Conservation (phyloP, 2,329 filamentous ascomycete species). For the Pseudogymnoascus destructans region DNA sequence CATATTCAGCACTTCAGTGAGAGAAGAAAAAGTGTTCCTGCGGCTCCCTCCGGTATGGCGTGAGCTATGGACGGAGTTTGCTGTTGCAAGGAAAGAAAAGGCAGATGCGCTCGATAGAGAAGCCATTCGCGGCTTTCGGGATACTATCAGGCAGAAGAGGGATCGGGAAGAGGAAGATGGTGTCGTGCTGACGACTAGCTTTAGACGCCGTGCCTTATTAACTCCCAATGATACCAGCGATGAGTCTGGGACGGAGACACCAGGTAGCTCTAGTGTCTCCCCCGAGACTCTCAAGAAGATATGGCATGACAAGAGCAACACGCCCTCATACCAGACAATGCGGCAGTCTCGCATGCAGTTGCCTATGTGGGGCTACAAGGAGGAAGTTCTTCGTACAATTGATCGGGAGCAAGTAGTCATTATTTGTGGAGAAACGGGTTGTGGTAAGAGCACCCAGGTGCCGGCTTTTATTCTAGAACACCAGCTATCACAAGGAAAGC, state of each 20-base stretch:
- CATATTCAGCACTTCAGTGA: conserved; percentile 61
- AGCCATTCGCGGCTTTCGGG: conserved; percentile 53
- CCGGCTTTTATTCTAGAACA: conserved; percentile 87
- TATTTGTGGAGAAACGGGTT: conserved; percentile 92
- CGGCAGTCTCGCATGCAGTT: conserved; percentile 62
- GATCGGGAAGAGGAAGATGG: conserved; percentile 61
- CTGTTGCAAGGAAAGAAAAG: conserved; percentile 54
- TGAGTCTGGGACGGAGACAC: conserved; percentile 29
- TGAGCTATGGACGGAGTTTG: conserved; percentile 73
- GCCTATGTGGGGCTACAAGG: conserved; percentile 77
- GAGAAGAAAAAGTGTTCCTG: conserved; percentile 75
- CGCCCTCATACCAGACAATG: conserved; percentile 64
- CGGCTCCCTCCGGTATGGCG: conserved; percentile 70
- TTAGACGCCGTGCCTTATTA: conserved; percentile 45
- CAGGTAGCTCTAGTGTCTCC: conserved; percentile 17
- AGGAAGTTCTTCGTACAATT: conserved; percentile 65
- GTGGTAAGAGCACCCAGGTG: conserved; percentile 95
- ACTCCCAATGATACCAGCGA: conserved; percentile 37
- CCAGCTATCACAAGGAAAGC: conserved; percentile 63
- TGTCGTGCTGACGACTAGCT: conserved; percentile 64
- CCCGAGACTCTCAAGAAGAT: conserved; percentile 38
- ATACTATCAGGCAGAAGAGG: conserved; percentile 53
- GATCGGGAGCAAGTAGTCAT: conserved; percentile 77
- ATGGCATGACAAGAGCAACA: conserved; percentile 44
- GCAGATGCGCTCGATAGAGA: conserved; percentile 58